These are phyloP conservation scores for Daedaleopsis nitida DNA, from an alignment of 768 basidiomycete species.

Conservation along the genomic window DNA sequence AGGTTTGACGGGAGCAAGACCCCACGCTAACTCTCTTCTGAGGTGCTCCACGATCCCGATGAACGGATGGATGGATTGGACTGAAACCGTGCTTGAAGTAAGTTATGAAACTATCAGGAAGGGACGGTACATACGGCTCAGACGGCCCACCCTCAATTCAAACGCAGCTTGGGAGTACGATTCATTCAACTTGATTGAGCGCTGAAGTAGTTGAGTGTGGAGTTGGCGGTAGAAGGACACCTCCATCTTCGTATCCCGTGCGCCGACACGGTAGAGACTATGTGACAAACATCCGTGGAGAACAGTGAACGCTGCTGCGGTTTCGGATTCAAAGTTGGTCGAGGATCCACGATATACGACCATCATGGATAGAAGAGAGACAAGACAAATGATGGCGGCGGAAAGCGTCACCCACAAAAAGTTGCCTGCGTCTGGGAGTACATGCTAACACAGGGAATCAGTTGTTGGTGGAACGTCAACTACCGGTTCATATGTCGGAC, in stretches of 20 bases:
- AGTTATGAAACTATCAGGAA: not conserved
- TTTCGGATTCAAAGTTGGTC: constrained; percentile 43
- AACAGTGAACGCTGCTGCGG: constrained; percentile 36
- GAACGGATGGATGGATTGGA: constrained; percentile 45
- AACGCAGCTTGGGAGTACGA: constrained; percentile 48
- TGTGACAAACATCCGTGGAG: constrained; percentile 37
- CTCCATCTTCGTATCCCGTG: constrained; percentile 18
- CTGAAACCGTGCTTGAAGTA: constrained; percentile 21
- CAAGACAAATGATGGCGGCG: constrained; percentile 39
- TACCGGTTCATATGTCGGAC: constrained; percentile 14
- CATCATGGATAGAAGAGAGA: constrained; percentile 41
- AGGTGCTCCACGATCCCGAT: constrained; percentile 47
- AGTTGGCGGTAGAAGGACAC: constrained; percentile 22
- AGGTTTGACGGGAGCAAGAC: constrained; percentile 31
- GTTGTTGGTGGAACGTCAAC: too few species aligned
- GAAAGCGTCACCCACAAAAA: constrained; percentile 46
- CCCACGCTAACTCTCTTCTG: constrained; percentile 48
- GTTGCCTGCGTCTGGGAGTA: constrained; percentile 29
- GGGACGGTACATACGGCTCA: constrained; percentile 37
- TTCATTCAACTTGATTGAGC: constrained; percentile 41
- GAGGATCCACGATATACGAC: constrained; percentile 44
- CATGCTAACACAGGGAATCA: constrained; percentile 19
- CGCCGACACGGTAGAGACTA: constrained; percentile 33
- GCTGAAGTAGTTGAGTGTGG: constrained; percentile 33
- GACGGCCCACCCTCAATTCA: constrained; percentile 46